Base-by-base conservation (phyloP, 1,139 yeast species). In the Pichia norvegensis region DNA sequence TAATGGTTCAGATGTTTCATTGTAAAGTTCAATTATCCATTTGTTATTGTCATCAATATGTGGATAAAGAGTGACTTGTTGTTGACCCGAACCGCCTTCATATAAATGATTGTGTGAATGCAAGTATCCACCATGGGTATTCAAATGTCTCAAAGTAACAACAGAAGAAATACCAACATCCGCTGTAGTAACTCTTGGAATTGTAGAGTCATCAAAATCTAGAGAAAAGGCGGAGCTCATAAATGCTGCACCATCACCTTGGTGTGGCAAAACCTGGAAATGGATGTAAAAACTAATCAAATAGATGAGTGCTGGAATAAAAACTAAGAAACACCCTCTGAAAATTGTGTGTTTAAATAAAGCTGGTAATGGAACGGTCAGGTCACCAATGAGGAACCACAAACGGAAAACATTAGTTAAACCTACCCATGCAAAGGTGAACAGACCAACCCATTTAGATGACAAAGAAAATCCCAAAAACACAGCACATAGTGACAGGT, bases 401-500 rank as follows among this genome's bases (percentile, higher is more conserved):
- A 92, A 66, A 61, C 86, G 94, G 67, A 79, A 74, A 20, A 81
- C 63, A 55, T 95, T 87, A 52, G 79, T 64, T 6, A 75, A 45
- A 41, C 98, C 98, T 51, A 86, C 78, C 97, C 98, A 94, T 9
- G 85, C 88, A 54, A 90, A 67, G 36, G 98, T 92, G 72, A 92
- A 92, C 41, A 92, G 69, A 46, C 98, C 99, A 42, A 92, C 97
- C 97, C 98, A 92, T 66, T 94, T 94, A 40, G 95, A 81, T 39
- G 90, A 79, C 31, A 84, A 72, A 3, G 97, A 92, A 48, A 94
- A 78, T 42, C 98, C 99, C 46, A 94, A 71, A 17, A 84, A 84
- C 44, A 87, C 66, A 51, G 95, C 95, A 36, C 95, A 79, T 38
- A 86, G 74, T 23, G 83, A 47, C 60, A 94, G 69, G 47, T 82